These are phyloP conservation scores for Penicillium sp. DNA, from an alignment of 2,329 filamentous ascomycete species.

Conservation along the genomic window DNA sequence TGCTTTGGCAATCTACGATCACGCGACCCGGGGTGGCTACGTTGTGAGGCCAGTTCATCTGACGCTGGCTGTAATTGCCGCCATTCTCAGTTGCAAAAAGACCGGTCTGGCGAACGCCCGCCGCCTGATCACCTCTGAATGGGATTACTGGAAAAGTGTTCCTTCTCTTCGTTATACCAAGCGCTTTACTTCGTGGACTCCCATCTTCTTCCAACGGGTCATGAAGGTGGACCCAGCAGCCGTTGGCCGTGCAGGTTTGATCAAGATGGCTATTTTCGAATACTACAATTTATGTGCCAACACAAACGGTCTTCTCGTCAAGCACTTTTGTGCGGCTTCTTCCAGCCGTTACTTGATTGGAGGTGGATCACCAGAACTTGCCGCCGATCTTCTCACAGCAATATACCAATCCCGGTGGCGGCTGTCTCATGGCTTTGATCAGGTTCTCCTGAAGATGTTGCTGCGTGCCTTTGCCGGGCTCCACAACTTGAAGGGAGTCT, in stretches of 20 bases:
- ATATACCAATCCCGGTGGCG: conserved; percentile 41
- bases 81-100: conserved; percentile 33
- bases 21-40: conserved; percentile 31
- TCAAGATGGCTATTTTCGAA: conserved; percentile 40
- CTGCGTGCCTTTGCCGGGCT: conserved; percentile 34
- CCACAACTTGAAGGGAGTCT: conserved; percentile 36
- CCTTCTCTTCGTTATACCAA: conserved; percentile 19
- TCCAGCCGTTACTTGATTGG: conserved; percentile 32
- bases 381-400: conserved; percentile 35
- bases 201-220: conserved; percentile 39
- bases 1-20: conserved; percentile 32
- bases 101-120: conserved; percentile 28
- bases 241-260: conserved; percentile 24
- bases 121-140: conserved; percentile 34
- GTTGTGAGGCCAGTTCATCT: conserved; percentile 36
- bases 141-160: conserved; percentile 14
- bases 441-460: conserved; percentile 41
- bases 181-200: conserved; percentile 27
- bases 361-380: conserved; percentile 25
- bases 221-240: conserved; percentile 23
- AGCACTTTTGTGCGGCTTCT: conserved; percentile 37
- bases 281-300: conserved; percentile 42
- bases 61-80: conserved; percentile 39
- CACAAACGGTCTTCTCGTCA: conserved; percentile 32
- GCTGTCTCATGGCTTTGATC: conserved; percentile 33